Base-by-base conservation (phyloP, 208 protist genomes). In the Phytomonas serpens region DNA sequence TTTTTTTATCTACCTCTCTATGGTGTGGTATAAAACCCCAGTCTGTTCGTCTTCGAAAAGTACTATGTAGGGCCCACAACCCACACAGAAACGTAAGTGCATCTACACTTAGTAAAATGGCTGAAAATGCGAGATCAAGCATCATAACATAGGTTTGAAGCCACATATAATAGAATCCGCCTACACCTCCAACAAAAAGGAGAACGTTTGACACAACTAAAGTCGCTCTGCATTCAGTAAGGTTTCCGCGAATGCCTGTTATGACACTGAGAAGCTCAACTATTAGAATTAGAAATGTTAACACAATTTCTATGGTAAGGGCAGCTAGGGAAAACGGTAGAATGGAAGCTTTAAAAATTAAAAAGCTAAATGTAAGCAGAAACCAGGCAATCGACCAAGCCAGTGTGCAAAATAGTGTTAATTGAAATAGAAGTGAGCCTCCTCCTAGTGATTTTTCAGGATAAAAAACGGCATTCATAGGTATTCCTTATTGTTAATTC, bases 121-220 rank as follows among this genome's bases (percentile, higher is more conserved):
- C 83, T 11, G 83, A 93, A 69, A 93, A 85, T 23, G 66, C 83
- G 19, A 93, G 64, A 70, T 90, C 88, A 16, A 93, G 77, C 77
- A 80, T 84, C 76, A 89, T 84, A 31, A 90, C 83, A 62, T 93
- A 93, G n/a, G 88, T 87, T 77, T 93, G 85, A 2, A 93, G 73
- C 85, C 88, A 93, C 85, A 90, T 93, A 74, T 85, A 93, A 67
- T 90, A 93, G 62, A 89, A 77, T 11, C 77, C 83, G 11, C 85
- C 88, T 33, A 82, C 68, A 23, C 75, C 77, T 7, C 68, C 71
- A 65, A 91, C 57, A 63, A 80, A 52, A 32, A 87, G 65, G 10
- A 93, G 64, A 33, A 73, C 19, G 7, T 83, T 63, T 42, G 81
- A 70, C n/a, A 89, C 38, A 27, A 64, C 67, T 38, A 85, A 72